Percentiles rank a stretch among this genome's conserved stretches.
Conservation (phyloP, 2,329 filamentous ascomycete species). For the Talaromyces sp. region DNA sequence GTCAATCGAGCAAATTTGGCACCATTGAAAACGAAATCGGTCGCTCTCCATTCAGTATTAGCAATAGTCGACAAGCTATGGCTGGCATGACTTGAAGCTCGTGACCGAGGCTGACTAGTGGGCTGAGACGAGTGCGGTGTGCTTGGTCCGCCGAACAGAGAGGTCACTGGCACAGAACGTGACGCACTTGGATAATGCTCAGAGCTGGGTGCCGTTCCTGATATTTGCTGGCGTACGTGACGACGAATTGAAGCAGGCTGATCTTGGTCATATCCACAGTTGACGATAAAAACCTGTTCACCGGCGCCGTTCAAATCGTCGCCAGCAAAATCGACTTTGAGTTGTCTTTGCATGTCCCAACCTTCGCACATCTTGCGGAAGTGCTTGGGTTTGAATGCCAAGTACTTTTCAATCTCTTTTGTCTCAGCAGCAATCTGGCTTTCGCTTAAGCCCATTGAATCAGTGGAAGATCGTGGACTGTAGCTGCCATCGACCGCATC, state of each 20-base stretch:
- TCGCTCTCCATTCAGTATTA: constrained; percentile 64
- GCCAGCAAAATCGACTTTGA: constrained; percentile 85
- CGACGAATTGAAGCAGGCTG: constrained; percentile 52
- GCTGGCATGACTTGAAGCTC: constrained; percentile 30
- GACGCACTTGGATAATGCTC: constrained; percentile 22
- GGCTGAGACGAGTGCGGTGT: constrained; percentile 19
- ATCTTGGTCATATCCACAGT: constrained; percentile 64
- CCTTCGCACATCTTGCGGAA: constrained; percentile 74
- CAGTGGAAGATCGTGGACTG: constrained; percentile 72
- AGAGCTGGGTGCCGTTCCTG: constrained; percentile 23
- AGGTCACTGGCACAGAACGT: constrained; percentile 30
- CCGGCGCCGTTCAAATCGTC: constrained; percentile 73
- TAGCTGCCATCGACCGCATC: constrained; percentile 68
- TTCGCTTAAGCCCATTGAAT: constrained; percentile 65
- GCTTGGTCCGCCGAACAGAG: constrained; percentile 50
- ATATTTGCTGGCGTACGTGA: constrained; percentile 53
- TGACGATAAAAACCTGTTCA: constrained; percentile 71
- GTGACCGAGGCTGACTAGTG: constrained; percentile 26
- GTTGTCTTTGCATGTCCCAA: constrained; percentile 85
- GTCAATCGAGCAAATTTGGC: constrained; percentile 62
- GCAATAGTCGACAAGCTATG: constrained; percentile 33
- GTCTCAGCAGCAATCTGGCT: constrained; percentile 73
- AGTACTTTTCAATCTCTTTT: constrained; percentile 72
- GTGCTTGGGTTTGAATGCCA: constrained; percentile 68
- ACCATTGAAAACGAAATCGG: constrained; percentile 59